Percentiles rank a stretch among this genome's conserved stretches.
phyloP scores from a whole-genome alignment of 2,329 filamentous ascomycete genomes.

The Aureobasidium sp. region DNA sequence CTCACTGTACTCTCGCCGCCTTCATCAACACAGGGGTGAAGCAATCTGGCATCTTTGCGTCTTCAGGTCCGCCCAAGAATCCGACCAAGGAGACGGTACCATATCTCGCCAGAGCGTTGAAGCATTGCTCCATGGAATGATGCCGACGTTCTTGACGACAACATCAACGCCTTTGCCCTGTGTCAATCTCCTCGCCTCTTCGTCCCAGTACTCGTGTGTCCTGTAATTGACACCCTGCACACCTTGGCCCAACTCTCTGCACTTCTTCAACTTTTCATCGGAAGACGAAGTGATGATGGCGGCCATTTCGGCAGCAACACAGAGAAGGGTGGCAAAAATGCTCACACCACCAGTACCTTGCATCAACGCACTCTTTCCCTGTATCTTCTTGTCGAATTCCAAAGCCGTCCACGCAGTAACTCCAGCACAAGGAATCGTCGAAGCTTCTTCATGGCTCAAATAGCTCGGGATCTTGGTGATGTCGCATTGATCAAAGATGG shows the following conservation, averaged over 20 bases:
- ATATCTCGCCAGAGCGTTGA: constrained; percentile 34
- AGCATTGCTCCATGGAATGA: constrained; percentile 20
- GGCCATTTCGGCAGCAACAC: constrained; percentile 15
- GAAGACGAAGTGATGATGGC: constrained; percentile 22
- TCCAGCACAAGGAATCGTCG: constrained; percentile 37
- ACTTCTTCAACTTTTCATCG: constrained; percentile 17
- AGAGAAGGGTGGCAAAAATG: constrained; percentile 22
- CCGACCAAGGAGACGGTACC: constrained; percentile 38
- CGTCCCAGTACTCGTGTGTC: not conserved
- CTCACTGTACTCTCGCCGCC: not conserved
- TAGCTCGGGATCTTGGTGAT: constrained; percentile 31
- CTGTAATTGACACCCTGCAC: not conserved
- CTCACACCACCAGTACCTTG: constrained; percentile 26
- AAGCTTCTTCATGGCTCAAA: constrained; percentile 29
- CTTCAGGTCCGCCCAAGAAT: constrained; percentile 31
- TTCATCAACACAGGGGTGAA: not conserved
- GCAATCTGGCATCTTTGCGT: constrained; percentile 15
- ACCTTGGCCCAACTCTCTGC: constrained; percentile 16
- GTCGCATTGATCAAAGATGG: constrained; percentile 33
- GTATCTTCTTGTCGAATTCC: not conserved
- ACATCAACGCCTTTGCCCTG: constrained; percentile 14
- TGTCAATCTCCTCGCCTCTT: constrained; percentile 1
- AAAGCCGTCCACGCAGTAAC: constrained; percentile 35
- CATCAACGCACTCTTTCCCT: not conserved
- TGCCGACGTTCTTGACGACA: constrained; percentile 23